A percentile compares a stretch with the other conserved stretches of the same genome.
Evolutionary conservation across 2,329 filamentous ascomycete species (phyloP).

Genomic region (Alternaria sp.): DNA sequence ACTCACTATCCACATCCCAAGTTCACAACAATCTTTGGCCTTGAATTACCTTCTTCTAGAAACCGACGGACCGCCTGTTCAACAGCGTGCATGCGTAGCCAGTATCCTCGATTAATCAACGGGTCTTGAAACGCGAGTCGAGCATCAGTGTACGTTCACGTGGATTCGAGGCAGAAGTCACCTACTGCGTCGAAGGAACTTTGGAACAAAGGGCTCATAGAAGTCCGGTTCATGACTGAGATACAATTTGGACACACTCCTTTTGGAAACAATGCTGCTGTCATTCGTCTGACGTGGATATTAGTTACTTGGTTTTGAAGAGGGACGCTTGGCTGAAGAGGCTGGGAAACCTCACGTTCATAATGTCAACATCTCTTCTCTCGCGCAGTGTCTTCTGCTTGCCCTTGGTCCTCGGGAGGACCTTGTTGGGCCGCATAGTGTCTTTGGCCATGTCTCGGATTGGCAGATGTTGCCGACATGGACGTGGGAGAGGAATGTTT

Average conservation of each 20-base stretch:
- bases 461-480: constrained; percentile 6
- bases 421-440: constrained; percentile 20
- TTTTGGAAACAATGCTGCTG: constrained; percentile 90
- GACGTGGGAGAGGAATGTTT: constrained; percentile 23
- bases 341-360: constrained; percentile 58
- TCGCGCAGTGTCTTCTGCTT: constrained; percentile 35
- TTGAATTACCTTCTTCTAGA: constrained; percentile 65
- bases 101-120: constrained; percentile 89
- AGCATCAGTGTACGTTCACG: constrained; percentile 6
- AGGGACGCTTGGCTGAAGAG: constrained; percentile 1
- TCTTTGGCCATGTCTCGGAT: constrained; percentile 20
- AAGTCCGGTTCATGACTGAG: constrained; percentile 80
- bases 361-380: constrained; percentile 63
- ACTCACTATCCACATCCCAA: constrained; percentile 90
- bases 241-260: constrained; percentile 91
- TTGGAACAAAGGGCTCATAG: constrained; percentile 87
- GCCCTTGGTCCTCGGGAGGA: constrained; percentile 19
- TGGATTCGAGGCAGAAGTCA: not conserved
- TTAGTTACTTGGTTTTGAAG: constrained; percentile 11
- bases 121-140: constrained; percentile 60
- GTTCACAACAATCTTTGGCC: constrained; percentile 79
- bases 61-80: constrained; percentile 79
- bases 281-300: constrained; percentile 74
- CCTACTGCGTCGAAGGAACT: constrained; percentile 73
- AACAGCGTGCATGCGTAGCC: constrained; percentile 83